A percentile compares a stretch with the other conserved stretches of the same genome.
phyloP scores from a whole-genome alignment of 805 yeast species.

The Metschnikowia lochheadii region DNA sequence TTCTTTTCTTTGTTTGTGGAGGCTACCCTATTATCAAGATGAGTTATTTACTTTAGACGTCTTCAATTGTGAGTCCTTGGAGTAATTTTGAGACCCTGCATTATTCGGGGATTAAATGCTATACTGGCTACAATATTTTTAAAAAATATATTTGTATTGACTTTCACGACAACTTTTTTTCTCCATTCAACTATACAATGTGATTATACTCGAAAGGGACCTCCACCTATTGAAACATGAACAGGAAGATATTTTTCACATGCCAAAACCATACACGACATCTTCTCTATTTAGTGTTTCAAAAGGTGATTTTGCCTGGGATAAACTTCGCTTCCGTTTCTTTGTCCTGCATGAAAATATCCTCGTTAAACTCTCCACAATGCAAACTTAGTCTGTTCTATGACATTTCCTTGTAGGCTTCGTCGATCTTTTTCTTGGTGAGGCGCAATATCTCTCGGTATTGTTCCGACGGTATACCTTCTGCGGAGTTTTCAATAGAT shows the following conservation, averaged over 20 bases:
- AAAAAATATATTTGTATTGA: too few species aligned
- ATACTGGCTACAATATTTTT: too few species aligned
- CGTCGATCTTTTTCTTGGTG: slow-evolving; percentile 14
- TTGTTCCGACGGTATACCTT: slow-evolving; percentile 1
- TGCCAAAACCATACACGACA: neutral
- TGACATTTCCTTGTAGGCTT: slow-evolving; percentile 6
- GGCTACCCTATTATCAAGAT: neutral
- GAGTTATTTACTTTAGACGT: neutral
- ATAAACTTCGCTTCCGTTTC: neutral
- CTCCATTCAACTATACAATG: neutral
- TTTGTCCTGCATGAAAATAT: neutral
- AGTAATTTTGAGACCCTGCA: too few species aligned
- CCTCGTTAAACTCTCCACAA: neutral
- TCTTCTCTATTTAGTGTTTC: neutral
- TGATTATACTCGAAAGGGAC: neutral
- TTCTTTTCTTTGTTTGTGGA: too few species aligned
- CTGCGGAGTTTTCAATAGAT: neutral
- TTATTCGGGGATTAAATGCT: too few species aligned
- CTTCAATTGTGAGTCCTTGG: too few species aligned
- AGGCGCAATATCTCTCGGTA: slow-evolving; percentile 16
- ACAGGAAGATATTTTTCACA: neutral
- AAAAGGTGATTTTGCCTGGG: neutral
- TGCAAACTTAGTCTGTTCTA: neutral
- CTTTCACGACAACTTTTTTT: neutral
- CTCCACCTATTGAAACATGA: neutral